phyloP scores from a whole-genome alignment of 768 basidiomycete species.

The Rhodocollybia butyracea region DNA sequence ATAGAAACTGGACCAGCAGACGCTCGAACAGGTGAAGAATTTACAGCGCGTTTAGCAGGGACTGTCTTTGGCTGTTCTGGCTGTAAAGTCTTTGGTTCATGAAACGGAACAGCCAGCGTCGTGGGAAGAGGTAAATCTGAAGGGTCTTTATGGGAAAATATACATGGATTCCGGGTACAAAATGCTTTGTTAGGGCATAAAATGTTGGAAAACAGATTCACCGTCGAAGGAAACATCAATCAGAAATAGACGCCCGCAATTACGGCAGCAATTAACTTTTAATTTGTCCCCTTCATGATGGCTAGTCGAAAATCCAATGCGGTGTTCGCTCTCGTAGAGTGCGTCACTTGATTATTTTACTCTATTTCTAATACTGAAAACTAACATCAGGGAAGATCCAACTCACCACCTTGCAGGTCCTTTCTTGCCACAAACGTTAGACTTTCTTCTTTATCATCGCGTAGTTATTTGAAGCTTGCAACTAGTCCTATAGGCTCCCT shows the following conservation, averaged over 20 bases:
- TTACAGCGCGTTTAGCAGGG: conserved; percentile 51
- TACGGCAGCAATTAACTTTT: too few species aligned
- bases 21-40: conserved; percentile 27
- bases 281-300: too few species aligned
- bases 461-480: too few species aligned
- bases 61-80: conserved; percentile 20
- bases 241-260: not conserved
- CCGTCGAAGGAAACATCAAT: conserved; percentile 28
- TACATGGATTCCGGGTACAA: conserved; percentile 57
- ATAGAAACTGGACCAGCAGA: conserved; percentile 16
- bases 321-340: too few species aligned
- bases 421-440: conserved; percentile 63
- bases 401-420: conserved; percentile 61
- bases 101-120: conserved; percentile 36
- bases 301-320: too few species aligned
- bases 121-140: conserved; percentile 31
- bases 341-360: too few species aligned
- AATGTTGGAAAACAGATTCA: conserved; percentile 53
- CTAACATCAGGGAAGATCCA: conserved; percentile 54
- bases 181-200: conserved; percentile 52
- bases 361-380: too few species aligned
- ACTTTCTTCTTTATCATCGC: too few species aligned
- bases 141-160: conserved; percentile 57
- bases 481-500: conserved; percentile 8
- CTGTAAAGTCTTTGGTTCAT: conserved; percentile 17